Base-by-base conservation (phyloP, 805 yeast species). In the Myxozyma vanderwaltii region DNA sequence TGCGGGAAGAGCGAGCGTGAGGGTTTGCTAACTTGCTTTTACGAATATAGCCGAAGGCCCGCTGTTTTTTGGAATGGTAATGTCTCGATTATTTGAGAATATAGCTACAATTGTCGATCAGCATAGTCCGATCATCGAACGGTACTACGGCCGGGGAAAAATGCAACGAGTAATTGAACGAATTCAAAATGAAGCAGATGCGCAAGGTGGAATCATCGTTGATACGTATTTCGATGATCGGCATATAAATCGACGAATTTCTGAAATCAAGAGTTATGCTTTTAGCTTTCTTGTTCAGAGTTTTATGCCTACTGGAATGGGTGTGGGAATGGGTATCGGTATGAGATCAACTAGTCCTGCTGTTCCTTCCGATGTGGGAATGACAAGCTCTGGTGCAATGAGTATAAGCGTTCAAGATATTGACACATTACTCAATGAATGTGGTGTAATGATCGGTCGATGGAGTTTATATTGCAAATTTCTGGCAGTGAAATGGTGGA, bases 131-230 rank as follows among this genome's bases (percentile, higher is more conserved):
- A 81, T 94, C 40, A 90, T 94, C 27, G 81, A 80, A 43, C 79
- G 79, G 50, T 86, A 85, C 69, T 94, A 94, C 69, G 96, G 92
- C 19, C 75, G 75, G 1, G 71, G 70, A 4, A 70, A 74, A 24
- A 84, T 91, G 78, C 74, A 80, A 2, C 79, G 79, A 35, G 91
- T 92, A 8, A 79, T 91, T 66, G 82, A 81, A 19, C 82, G 82
- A 51, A 86, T 94, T 33, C 96, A 92, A 73, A 77, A 82, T 51
- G 99, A 94, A 70, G 86, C 94, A 31, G 99, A 94, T 70, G 79
- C 91, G n/a, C 99, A 94, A 70, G 86, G 92, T 26, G 95, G 96
- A 0, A 77, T 94, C 45, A 88, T 94, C 3, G 78, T 88, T 55
- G 98, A 92, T 71, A 88, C 94, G 0, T 89, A 89, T 68, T 82